Conservation (phyloP, 2,329 filamentous ascomycete species). For the Pestalotiopsis sp. region DNA sequence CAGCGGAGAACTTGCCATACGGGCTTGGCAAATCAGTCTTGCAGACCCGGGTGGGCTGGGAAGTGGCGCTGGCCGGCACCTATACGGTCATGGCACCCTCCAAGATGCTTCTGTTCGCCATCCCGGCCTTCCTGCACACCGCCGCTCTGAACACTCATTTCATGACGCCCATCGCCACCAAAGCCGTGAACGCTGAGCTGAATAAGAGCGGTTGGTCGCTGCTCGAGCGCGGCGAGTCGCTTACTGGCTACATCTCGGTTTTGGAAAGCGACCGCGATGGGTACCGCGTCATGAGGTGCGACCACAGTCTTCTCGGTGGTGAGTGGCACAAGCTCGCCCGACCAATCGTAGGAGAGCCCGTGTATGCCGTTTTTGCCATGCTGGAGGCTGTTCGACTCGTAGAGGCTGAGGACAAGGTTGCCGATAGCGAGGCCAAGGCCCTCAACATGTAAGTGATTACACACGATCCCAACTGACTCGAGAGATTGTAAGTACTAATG, state of each 20-base stretch:
- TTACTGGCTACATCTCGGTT: slow-evolving; percentile 92
- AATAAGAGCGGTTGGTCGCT: slow-evolving; percentile 70
- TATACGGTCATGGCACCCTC: slow-evolving; percentile 73
- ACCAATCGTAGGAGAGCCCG: slow-evolving; percentile 72
- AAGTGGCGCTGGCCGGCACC: slow-evolving; percentile 65
- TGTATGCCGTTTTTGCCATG: slow-evolving; percentile 96
- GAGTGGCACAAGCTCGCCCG: slow-evolving; percentile 73
- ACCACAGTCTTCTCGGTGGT: slow-evolving; percentile 91
- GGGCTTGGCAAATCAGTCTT: slow-evolving; percentile 64
- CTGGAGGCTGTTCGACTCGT: slow-evolving; percentile 88
- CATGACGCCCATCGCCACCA: slow-evolving; percentile 60
- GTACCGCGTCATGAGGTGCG: slow-evolving; percentile 85
- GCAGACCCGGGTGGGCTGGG: slow-evolving; percentile 72
- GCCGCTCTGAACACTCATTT: slow-evolving; percentile 75
- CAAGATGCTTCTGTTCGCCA: slow-evolving; percentile 63
- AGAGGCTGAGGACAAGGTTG: slow-evolving; percentile 54
- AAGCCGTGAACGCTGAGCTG: slow-evolving; percentile 68
- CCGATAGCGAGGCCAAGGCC: slow-evolving; percentile 73
- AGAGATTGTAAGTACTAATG: slow-evolving; percentile 17
- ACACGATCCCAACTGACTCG: neutral
- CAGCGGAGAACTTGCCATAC: slow-evolving; percentile 42
- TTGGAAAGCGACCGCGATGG: slow-evolving; percentile 72
- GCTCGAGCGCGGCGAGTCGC: slow-evolving; percentile 80
- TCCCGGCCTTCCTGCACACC: slow-evolving; percentile 76
- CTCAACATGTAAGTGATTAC: slow-evolving; percentile 73